Conservation (phyloP, 352 stramenopile species). For the Pythium rishiriense region DNA sequence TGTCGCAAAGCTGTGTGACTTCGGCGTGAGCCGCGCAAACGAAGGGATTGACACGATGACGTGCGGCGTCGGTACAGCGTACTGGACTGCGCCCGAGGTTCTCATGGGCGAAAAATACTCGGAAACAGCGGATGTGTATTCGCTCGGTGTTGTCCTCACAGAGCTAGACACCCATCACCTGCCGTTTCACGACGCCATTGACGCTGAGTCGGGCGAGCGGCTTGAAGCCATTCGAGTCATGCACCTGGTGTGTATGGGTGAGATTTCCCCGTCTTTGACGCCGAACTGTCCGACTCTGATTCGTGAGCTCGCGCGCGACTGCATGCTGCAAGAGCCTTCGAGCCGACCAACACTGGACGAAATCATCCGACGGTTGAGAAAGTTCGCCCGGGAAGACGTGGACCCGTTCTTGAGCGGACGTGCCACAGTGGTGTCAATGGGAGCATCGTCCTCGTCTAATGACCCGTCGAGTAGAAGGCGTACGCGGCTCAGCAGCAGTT, state of each 20-base stretch:
- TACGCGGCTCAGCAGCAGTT: slow-evolving; percentile 17
- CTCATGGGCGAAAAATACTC: slow-evolving; percentile 40
- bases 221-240: slow-evolving; percentile 27
- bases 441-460: neutral
- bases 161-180: slow-evolving; percentile 34
- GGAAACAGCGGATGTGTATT: slow-evolving; percentile 37
- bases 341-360: slow-evolving; percentile 33
- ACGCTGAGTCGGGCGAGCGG: slow-evolving; percentile 14
- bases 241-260: slow-evolving; percentile 28
- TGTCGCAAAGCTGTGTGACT: slow-evolving; percentile 47
- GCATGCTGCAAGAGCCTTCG: slow-evolving; percentile 29
- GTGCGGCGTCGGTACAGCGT: slow-evolving; percentile 34
- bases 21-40: slow-evolving; percentile 35
- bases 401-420: neutral
- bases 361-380: slow-evolving; percentile 22
- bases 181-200: slow-evolving; percentile 27
- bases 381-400: neutral
- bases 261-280: slow-evolving; percentile 30
- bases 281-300: slow-evolving; percentile 24
- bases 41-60: slow-evolving; percentile 35
- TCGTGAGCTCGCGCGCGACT: slow-evolving; percentile 25
- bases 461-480: slow-evolving; percentile 3
- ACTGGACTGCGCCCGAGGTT: slow-evolving; percentile 51
- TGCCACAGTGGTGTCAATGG: neutral
- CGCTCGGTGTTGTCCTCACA: slow-evolving; percentile 37